phyloP scores from a whole-genome alignment of 2,329 filamentous ascomycete genomes.

The Microascus cirrosus region DNA sequence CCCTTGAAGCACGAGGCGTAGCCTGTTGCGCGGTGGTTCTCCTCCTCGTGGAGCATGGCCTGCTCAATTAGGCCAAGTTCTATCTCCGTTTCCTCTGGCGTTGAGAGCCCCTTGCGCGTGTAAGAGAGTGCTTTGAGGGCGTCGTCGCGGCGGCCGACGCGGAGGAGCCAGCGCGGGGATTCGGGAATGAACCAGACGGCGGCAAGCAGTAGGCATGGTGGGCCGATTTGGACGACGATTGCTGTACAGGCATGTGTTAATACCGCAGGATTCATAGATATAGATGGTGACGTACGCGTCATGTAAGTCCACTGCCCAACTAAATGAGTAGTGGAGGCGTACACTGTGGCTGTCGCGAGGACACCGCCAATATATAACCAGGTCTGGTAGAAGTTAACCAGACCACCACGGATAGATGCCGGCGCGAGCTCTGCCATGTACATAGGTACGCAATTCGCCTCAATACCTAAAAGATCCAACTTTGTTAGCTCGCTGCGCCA shows the following conservation, averaged over 20 bases:
- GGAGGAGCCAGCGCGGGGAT: conserved; percentile 9
- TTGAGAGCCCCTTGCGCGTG: conserved; percentile 4
- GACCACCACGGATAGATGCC: conserved; percentile 6
- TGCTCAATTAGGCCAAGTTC: conserved; percentile 5
- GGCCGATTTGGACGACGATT: background rate
- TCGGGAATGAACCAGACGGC: conserved; percentile 8
- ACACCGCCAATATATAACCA: conserved; percentile 6
- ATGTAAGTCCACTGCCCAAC: background rate
- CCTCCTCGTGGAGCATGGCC: conserved; percentile 8
- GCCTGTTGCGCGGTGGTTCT: conserved; percentile 1
- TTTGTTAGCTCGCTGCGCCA: background rate
- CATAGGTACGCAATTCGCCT: conserved; percentile 8
- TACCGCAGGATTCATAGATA: background rate
- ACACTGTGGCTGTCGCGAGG: conserved; percentile 3
- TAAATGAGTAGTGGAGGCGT: background rate
- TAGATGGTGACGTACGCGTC: background rate
- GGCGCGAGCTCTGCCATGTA: conserved; percentile 10
- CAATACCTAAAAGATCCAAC: background rate
- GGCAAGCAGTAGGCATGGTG: background rate
- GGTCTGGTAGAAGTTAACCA: conserved; percentile 9
- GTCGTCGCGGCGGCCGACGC: conserved; percentile 8
- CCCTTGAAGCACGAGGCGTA: conserved; percentile 9
- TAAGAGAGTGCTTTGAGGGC: conserved; percentile 7
- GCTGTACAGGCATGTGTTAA: conserved; percentile 1
- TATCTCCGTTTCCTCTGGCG: background rate